Base-by-base conservation (phyloP, 2,329 filamentous ascomycete genomes). In the Talaromyces funiculosus region DNA sequence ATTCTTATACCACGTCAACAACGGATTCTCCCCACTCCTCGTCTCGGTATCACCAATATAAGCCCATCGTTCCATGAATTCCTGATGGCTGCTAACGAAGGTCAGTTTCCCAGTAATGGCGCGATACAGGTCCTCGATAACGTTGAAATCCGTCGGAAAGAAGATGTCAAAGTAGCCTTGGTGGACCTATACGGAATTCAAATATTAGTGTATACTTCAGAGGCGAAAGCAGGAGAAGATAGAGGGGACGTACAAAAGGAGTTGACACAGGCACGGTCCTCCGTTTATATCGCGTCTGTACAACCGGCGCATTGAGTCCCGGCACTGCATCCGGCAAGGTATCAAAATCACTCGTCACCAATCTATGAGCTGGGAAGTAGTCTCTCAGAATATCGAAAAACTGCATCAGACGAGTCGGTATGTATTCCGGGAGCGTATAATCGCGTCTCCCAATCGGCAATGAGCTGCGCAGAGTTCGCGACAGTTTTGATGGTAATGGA, bases 121-220 rank as follows among this genome's bases (percentile, higher is more conserved):
- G 60, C 90, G 87, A 77, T 99, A 99, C 67, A 97, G 86, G 68
- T 91, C 87, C 75, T 97, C 92, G 76, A 94, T 88, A 66, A 96
- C 88, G 64, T 84, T 82, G 72, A 99, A 99, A 75, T 99, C 89
- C 10, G 94, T 99, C 0, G 94, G 94, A 78, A 99, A 99, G 72
- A 99, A 87, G 68, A 99, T 97, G 73, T 99, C 95, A 72, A 99
- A 99, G 77, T 96, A 97, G 49, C 94, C 95, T 78, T 99, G 95
- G 73, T 97, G 92, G 53, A 97, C 90, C 90, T 95, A 64, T 40
- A 33, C 42, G 54, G 16, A n/a, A 3, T 22, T 16, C 8, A 38
- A 6, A 14, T 5, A 29, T 57, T 56, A 37, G 18, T 57, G 4
- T 22, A 10, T 20, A 37, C 26, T 4, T n/a, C n/a, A 38, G 5